Base-by-base conservation (phyloP, 2,329 filamentous ascomycete species). In the Pseudocercospora cruenta region DNA sequence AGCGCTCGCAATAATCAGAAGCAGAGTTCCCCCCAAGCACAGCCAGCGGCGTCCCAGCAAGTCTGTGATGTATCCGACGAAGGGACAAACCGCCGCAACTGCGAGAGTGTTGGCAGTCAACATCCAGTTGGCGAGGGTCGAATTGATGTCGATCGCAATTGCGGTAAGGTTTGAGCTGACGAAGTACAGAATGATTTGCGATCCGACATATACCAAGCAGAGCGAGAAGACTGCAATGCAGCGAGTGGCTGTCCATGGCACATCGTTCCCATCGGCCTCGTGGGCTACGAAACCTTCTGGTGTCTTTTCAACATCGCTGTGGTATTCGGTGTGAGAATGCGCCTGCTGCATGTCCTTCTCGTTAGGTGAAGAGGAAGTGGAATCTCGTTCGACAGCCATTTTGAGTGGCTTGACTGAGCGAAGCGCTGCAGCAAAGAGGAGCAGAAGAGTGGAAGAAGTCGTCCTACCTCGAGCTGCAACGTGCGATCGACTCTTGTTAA, bases 1-100 rank as follows among this genome's bases (percentile, higher is more conserved):
- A 12, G 67, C 61, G 24, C 66, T 67, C n/a, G 69, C 57, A 16
- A 69, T 57, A 43, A 71, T 68, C 16, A 71, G 59, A n/a, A 70
- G 26, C 12, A 69, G 28, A 14, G 68, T 69, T 9, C 69, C 69
- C 16, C 67, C 45, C 24, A 71, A 49, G 47, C 62, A 66, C 31
- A 71, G 59, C 62, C 62, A 67, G 19, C 69, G 69, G 39, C 69
- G 62, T 5, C 69, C 69, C 22, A 70, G 58, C n/a, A 71, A 55
- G 60, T 71, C 69, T 24, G 68, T 71, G 19, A 70, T 66, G 63
- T 71, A 69, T 9, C 69, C 69, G 3, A 71, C 69, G 22, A 70
- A 71, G 6, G 69, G 69, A 49, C 69, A 71, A n/a, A 71, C 69
- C 21, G 69, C 69, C 9, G 68, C 69, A n/a, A 71, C 69, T n/a